Conservation (phyloP, 2,329 filamentous ascomycete genomes). For the Penicillium sp. region DNA sequence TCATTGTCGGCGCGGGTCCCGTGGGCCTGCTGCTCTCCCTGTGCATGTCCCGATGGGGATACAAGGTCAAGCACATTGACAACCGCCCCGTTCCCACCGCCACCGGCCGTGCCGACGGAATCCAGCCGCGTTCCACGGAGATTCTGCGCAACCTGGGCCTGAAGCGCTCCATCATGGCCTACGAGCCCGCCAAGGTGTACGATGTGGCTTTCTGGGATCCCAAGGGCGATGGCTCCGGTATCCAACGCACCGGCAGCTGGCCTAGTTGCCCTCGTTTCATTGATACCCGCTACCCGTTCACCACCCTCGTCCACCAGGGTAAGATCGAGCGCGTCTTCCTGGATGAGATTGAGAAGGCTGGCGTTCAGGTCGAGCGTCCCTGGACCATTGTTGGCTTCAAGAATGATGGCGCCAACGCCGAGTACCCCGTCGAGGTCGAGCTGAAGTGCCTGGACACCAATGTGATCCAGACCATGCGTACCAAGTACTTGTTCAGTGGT, state of each 20-base stretch:
- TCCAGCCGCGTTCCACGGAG: conserved; percentile 83
- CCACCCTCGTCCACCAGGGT: conserved; percentile 57
- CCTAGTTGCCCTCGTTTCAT: conserved; percentile 81
- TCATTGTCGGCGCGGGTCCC: conserved; percentile 84
- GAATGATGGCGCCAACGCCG: conserved; percentile 55
- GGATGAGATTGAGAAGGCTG: conserved; percentile 55
- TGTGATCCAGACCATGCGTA: conserved; percentile 57
- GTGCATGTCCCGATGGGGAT: conserved; percentile 84
- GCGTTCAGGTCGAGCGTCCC: conserved; percentile 52
- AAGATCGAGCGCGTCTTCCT: conserved; percentile 59
- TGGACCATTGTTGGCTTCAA: conserved; percentile 59
- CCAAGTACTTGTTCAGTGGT: conserved; percentile 59
- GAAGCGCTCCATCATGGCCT: conserved; percentile 79
- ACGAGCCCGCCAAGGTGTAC: conserved; percentile 79
- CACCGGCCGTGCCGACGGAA: conserved; percentile 83
- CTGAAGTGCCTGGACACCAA: conserved; percentile 71
- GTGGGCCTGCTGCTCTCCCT: conserved; percentile 83
- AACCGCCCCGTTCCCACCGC: conserved; percentile 78
- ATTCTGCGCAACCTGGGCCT: conserved; percentile 83
- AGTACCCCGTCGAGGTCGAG: conserved; percentile 74
- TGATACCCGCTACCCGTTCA: conserved; percentile 59
- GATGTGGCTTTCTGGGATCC: conserved; percentile 64
- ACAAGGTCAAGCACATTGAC: conserved; percentile 92
- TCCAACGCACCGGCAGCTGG: conserved; percentile 62
- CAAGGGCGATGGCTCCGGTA: conserved; percentile 46